Conservation (phyloP, 2,329 filamentous ascomycete genomes). For the Colletotrichum lindemuthianum region DNA sequence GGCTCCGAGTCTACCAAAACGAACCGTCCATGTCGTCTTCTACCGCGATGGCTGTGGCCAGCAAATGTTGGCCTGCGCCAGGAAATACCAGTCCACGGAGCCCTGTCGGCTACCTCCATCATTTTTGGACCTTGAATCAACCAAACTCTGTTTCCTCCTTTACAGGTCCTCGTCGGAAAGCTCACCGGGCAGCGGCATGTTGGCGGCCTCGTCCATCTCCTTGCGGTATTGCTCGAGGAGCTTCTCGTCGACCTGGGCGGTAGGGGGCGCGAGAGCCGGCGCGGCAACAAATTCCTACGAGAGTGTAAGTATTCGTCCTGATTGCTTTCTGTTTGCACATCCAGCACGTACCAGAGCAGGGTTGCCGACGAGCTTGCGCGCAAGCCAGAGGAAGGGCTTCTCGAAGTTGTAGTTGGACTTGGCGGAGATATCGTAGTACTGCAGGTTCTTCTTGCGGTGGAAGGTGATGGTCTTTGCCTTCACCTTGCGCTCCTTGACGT, state of each 20-base stretch:
- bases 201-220: constrained; percentile 86
- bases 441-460: constrained; percentile 99
- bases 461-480: constrained; percentile 99
- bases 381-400: constrained; percentile 99
- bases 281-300: constrained; percentile 93
- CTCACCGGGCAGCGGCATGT: constrained; percentile 92
- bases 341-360: constrained; percentile 73
- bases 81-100: constrained; percentile 28
- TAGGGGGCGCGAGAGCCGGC: constrained; percentile 92
- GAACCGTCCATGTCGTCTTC: constrained; percentile 31
- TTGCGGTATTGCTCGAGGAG: constrained; percentile 84
- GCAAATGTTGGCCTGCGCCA: constrained; percentile 29
- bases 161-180: constrained; percentile 80
- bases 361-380: constrained; percentile 98
- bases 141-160: constrained; percentile 41
- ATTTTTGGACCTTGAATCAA: constrained; percentile 14
- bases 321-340: constrained; percentile 36
- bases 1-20: constrained; percentile 32
- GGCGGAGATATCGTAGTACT: constrained; percentile 99
- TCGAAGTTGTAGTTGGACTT: constrained; percentile 99
- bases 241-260: constrained; percentile 86
- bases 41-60: constrained; percentile 29
- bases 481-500: constrained; percentile 99
- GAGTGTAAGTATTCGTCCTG: constrained; percentile 37
- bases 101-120: constrained; percentile 17